These are phyloP conservation scores for Areca catechu DNA, from an alignment of 176 grass and related monocot genomes.

Conservation along the genomic window DNA sequence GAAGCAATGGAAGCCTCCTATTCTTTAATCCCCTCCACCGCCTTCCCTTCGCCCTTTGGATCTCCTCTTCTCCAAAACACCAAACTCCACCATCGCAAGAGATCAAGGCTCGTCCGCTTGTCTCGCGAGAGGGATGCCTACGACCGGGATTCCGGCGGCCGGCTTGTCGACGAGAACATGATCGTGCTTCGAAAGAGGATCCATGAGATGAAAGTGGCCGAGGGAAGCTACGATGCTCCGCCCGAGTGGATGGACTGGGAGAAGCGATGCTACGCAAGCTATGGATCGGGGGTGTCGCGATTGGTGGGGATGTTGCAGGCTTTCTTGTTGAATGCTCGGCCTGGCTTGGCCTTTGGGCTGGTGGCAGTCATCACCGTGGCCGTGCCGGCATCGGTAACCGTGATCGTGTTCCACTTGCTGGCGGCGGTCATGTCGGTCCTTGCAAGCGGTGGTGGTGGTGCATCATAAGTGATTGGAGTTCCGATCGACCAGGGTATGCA, in stretches of 20 bases:
- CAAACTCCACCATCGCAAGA: no score
- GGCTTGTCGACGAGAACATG: conserved; percentile 61
- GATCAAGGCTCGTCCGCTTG: no score
- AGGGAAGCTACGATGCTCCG: conserved; percentile 52
- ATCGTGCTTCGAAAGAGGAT: conserved; percentile 54
- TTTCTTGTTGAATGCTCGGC: conserved; percentile 38
- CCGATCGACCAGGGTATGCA: no score
- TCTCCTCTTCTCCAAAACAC: no score
- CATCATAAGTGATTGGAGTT: no score
- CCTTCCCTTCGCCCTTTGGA: no score
- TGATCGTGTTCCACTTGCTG: conserved; percentile 24
- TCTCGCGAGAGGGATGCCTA: no score
- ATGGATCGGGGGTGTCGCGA: conserved; percentile 36
- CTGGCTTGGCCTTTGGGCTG: conserved; percentile 29
- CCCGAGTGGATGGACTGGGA: conserved; percentile 61
- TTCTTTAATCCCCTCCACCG: no score
- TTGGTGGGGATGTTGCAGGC: conserved; percentile 48
- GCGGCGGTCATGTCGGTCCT: conserved; percentile 7
- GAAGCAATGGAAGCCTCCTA: no score
- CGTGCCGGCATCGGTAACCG: conserved; percentile 35
- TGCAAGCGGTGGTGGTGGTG: no score
- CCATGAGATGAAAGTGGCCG: conserved; percentile 43
- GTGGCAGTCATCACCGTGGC: conserved; percentile 21
- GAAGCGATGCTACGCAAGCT: conserved; percentile 52
- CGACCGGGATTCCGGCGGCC: conserved; percentile 18